These are phyloP conservation scores for Basipetospora chlamydospora DNA, from an alignment of 2,329 filamentous ascomycete species.

Conservation along the genomic window DNA sequence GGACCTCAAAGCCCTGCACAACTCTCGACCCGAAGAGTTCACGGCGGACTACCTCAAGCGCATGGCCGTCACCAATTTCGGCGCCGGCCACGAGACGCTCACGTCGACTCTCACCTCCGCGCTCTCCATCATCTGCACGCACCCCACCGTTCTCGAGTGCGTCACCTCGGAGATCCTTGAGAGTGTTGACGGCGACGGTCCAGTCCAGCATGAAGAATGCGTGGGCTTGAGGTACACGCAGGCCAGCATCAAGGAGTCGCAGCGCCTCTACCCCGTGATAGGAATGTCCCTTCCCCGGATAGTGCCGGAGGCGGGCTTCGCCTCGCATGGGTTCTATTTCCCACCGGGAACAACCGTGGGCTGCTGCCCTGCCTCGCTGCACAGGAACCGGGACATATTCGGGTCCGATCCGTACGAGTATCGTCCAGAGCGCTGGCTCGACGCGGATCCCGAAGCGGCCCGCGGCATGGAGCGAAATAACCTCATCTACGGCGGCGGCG, in stretches of 20 bases:
- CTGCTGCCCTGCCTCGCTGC: slow-evolving; percentile 34
- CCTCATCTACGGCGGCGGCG: slow-evolving; percentile 36
- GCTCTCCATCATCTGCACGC: slow-evolving; percentile 30
- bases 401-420: slow-evolving; percentile 29
- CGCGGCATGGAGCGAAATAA: slow-evolving; percentile 31
- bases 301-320: slow-evolving; percentile 22
- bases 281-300: slow-evolving; percentile 34
- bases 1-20: slow-evolving; percentile 32
- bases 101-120: slow-evolving; percentile 35
- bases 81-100: slow-evolving; percentile 40
- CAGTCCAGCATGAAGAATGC: slow-evolving; percentile 7
- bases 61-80: slow-evolving; percentile 40
- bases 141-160: slow-evolving; percentile 16
- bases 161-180: slow-evolving; percentile 15
- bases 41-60: slow-evolving; percentile 31
- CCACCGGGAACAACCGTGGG: slow-evolving; percentile 33
- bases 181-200: not conserved
- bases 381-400: slow-evolving; percentile 33
- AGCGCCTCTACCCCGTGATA: slow-evolving; percentile 34
- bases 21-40: slow-evolving; percentile 29
- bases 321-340: slow-evolving; percentile 23
- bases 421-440: slow-evolving; percentile 32
- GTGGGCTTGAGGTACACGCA: slow-evolving; percentile 20
- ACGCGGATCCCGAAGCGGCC: slow-evolving; percentile 11
- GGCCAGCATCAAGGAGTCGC: slow-evolving; percentile 35